Evolutionary conservation across 2,329 filamentous ascomycete species (phyloP).

Genomic region (Curvularia sp.): DNA sequence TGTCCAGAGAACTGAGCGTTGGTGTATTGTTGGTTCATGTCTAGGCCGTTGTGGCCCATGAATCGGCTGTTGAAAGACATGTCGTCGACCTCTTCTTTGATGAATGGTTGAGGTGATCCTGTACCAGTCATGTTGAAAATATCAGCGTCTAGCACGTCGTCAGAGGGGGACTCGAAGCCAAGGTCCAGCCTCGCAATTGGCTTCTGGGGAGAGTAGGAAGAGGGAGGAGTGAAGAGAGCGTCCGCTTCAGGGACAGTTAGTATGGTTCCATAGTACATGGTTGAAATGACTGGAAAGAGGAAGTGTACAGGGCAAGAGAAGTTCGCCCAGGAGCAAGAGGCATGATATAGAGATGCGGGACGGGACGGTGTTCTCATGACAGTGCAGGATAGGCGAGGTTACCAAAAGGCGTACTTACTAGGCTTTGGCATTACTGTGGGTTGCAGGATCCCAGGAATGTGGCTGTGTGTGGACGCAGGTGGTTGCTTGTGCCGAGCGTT

Average conservation of each 20-base stretch:
- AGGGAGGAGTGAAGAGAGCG: constrained; percentile 52
- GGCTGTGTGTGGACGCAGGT: constrained; percentile 45
- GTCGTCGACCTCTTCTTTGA: constrained; percentile 73
- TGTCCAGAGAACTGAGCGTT: constrained; percentile 57
- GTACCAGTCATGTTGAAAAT: constrained; percentile 63
- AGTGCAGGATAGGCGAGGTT: constrained; percentile 37
- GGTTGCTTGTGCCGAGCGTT: constrained; percentile 44
- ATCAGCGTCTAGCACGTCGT: constrained; percentile 54
- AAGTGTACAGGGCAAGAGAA: constrained; percentile 18
- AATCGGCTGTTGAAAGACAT: constrained; percentile 62
- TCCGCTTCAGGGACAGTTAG: constrained; percentile 54
- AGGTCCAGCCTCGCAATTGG: constrained; percentile 49
- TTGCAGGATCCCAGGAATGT: constrained; percentile 49
- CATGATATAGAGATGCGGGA: constrained; percentile 38
- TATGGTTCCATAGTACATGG: constrained; percentile 48
- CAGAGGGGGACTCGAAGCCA: constrained; percentile 49
- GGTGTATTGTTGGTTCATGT: constrained; percentile 60
- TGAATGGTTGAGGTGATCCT: constrained; percentile 65
- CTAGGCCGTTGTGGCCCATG: constrained; percentile 59
- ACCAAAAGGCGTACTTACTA: constrained; percentile 49
- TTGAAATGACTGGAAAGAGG: constrained; percentile 30
- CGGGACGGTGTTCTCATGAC: constrained; percentile 44
- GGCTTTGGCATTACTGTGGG: constrained; percentile 50
- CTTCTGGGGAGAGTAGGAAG: constrained; percentile 52
- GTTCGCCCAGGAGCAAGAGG: constrained; percentile 8